Conservation (phyloP, 352 stramenopile genomes). For the Phytophthora chlamydospora region DNA sequence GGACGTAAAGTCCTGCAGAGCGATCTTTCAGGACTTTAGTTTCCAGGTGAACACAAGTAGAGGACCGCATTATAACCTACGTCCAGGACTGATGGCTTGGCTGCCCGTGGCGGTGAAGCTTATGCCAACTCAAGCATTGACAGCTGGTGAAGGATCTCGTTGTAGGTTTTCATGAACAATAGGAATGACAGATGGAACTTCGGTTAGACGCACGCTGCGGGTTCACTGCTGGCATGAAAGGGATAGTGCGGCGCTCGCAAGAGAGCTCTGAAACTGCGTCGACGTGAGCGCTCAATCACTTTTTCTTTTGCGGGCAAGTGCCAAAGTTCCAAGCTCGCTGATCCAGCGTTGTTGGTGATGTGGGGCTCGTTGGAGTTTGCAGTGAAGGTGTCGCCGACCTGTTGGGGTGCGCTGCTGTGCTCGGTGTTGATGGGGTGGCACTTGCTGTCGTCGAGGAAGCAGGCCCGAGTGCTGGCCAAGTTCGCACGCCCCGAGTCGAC, state of each 20-base stretch:
- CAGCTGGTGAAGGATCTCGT: too few relatives aligned
- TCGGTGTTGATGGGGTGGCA: slow-evolving; percentile 38
- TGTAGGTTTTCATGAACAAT: neutral
- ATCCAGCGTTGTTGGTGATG: slow-evolving; percentile 7
- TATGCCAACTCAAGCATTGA: too few relatives aligned
- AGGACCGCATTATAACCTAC: too few relatives aligned
- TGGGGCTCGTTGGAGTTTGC: slow-evolving; percentile 25
- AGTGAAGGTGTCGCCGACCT: slow-evolving; percentile 2
- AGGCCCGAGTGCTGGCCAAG: slow-evolving; percentile 26
- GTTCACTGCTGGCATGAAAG: neutral
- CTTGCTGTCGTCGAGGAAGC: slow-evolving; percentile 28
- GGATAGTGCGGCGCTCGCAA: neutral
- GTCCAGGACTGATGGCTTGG: too few relatives aligned
- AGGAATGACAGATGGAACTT: neutral
- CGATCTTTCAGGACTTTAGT: too few relatives aligned
- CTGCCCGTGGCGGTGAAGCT: too few relatives aligned
- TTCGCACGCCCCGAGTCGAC: slow-evolving; percentile 43
- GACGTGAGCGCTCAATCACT: slow-evolving; percentile 1
- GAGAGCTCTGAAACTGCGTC: neutral
- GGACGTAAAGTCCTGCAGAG: too few relatives aligned
- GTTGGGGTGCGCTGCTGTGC: slow-evolving; percentile 23
- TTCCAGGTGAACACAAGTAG: too few relatives aligned
- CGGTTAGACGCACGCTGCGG: neutral
- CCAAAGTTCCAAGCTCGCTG: neutral
- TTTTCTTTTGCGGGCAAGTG: slow-evolving; percentile 10